Base-by-base conservation (phyloP, 768 basidiomycete species). In the Lactarius pseudohatsudake region DNA sequence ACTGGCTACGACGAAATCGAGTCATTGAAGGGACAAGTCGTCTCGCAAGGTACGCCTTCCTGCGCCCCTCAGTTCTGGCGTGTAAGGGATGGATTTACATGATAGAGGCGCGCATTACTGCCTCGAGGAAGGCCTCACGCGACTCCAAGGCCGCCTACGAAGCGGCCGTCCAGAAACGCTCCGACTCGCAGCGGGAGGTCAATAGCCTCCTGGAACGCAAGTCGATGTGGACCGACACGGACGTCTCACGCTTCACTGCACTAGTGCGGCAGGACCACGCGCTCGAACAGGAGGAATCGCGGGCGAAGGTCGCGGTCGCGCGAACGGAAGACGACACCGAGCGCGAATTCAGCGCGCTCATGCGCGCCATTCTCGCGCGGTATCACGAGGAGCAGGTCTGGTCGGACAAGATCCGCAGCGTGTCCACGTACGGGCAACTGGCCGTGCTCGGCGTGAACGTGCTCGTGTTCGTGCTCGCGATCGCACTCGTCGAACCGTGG, bases 331-430 rank as follows among this genome's bases (percentile, higher is more conserved):
- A 85, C 59, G 85, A 84, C 2, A 92, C 94, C 20, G 97, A 99
- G 70, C 84, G 84, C 55, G 92, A 90, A 71, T 97, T 98, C 75
- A 88, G 83, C 72, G 89, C 87, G 74, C 83, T 98, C 70, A 92
- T 96, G 89, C 87, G 87, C 64, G 81, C 85, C 11, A 98, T 98
- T 72, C 83, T 99, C 65, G 87, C 86, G 58, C 84, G 96, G 45
- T 98, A 98, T 76, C 96, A 98, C 79, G 96, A 98, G 78, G 97
- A 99, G 75, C 97, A 99, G 76, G 87, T 98, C 2, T 99, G 97
- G 97, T 94, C 92, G 61, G 96, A 99, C 81, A 99, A 99, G 79
- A 97, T 99, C 66, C 87, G 97, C 41, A 94, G 92, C 71, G 90
- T 91, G 32, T 94, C 92, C 68, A 98, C 97, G 5, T 98, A 98